These are phyloP conservation scores for Epichloe sp. DNA, from an alignment of 2,329 filamentous ascomycete genomes.

Conservation along the genomic window DNA sequence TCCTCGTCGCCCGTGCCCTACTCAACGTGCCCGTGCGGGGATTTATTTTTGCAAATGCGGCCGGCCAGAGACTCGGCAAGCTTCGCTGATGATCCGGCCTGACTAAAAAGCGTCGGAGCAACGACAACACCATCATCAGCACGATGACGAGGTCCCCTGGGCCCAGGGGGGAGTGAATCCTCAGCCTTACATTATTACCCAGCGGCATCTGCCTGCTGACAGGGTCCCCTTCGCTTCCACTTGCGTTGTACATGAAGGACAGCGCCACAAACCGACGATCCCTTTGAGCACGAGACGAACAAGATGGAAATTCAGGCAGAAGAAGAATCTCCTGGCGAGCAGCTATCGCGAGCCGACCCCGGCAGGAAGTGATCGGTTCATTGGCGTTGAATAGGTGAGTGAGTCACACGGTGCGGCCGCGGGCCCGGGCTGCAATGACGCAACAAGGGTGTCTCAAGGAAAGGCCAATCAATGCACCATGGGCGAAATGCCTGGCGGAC, in stretches of 20 bases:
- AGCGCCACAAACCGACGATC: no score
- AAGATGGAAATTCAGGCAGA: no score
- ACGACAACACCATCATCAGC: no score
- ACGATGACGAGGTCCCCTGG: neutral
- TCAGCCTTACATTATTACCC: neutral
- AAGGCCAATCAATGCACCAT: neutral
- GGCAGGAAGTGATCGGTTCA: neutral
- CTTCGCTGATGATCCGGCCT: no score
- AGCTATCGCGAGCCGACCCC: neutral
- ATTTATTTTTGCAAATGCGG: neutral
- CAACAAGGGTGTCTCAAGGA: no score
- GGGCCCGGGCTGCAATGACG: neutral
- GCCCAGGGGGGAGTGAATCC: neutral
- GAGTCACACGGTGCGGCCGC: neutral
- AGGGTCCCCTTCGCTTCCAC: no score
- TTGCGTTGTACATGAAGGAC: no score
- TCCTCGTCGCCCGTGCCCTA: neutral
- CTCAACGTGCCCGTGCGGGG: no score
- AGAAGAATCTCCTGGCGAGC: neutral
- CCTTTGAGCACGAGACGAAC: no score
- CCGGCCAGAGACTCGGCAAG: neutral
- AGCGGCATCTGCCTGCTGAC: neutral
- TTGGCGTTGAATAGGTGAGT: neutral
- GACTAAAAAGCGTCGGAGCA: no score
- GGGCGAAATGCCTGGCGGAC: conserved; percentile 4